These are phyloP conservation scores for Stropharia rugosoannulata DNA, from an alignment of 768 basidiomycete genomes.

Conservation along the genomic window DNA sequence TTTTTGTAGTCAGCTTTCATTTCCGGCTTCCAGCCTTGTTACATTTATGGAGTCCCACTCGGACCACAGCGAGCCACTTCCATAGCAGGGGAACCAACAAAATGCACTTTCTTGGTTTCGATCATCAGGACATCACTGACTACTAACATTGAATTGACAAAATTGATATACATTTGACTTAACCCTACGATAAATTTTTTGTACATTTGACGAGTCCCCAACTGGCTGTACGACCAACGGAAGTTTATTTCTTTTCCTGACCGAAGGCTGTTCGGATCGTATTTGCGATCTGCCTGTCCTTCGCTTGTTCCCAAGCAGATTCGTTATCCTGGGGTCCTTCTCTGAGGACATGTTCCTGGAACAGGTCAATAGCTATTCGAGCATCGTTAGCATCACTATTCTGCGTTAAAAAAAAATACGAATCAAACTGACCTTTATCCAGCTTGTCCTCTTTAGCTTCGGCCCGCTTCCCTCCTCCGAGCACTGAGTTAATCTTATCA, in stretches of 20 bases:
- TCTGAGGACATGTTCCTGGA: constrained; percentile 25
- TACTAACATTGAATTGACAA: no score
- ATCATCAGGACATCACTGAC: no score
- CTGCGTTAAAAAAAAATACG: background rate
- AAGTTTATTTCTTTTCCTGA: constrained; percentile 8
- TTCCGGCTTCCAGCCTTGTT: no score
- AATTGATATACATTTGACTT: no score
- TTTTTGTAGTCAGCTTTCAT: no score
- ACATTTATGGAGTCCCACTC: no score
- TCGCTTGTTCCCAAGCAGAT: constrained; percentile 32
- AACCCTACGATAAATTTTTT: no score
- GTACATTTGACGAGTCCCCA: no score
- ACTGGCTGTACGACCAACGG: no score
- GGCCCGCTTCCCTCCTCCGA: constrained; percentile 18
- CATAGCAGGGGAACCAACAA: no score
- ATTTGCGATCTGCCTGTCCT: constrained; percentile 32
- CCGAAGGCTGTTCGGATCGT: constrained; percentile 21
- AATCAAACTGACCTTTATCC: constrained; percentile 19
- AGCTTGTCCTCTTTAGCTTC: constrained; percentile 17
- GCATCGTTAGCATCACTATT: background rate
- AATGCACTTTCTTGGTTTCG: no score
- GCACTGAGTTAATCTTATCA: constrained; percentile 15
- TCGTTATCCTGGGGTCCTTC: constrained; percentile 33
- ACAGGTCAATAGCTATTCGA: constrained; percentile 21
- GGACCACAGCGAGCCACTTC: no score